phyloP scores from a whole-genome alignment of 31 red algal genomes.

The Asparagopsis taxiformis region DNA sequence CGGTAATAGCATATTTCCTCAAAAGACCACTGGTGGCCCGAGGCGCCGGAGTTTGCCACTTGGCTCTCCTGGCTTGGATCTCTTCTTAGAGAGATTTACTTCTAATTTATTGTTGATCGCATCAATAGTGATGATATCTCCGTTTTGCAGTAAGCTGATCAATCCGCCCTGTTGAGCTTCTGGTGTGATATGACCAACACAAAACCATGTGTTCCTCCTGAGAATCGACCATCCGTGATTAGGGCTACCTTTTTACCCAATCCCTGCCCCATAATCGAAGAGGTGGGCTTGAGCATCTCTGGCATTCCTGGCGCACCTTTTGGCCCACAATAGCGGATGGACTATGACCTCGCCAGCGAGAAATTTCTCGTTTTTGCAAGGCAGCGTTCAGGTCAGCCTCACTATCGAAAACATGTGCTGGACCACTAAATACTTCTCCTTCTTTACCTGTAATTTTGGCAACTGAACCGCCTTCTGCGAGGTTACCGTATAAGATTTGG shows the following conservation, averaged over 20 bases:
- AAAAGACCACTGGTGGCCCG: too few relatives aligned
- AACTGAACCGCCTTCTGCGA: slow-evolving; percentile 53
- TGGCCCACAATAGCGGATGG: slow-evolving; percentile 73
- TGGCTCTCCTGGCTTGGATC: too few relatives aligned
- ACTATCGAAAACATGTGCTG: slow-evolving; percentile 67
- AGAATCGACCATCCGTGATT: slow-evolving; percentile 77
- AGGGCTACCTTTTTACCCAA: slow-evolving; percentile 64
- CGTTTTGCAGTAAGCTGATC: slow-evolving; percentile 58
- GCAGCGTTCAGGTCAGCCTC: slow-evolving; percentile 52
- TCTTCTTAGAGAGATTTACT: too few relatives aligned
- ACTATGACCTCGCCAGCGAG: slow-evolving; percentile 59
- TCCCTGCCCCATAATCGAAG: slow-evolving; percentile 49
- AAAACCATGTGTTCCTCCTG: slow-evolving; percentile 70
- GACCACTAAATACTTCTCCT: slow-evolving; percentile 23
- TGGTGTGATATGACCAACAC: slow-evolving; percentile 65
- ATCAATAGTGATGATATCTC: slow-evolving; percentile 62
- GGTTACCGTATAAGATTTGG: slow-evolving; percentile 34
- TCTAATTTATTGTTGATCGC: too few relatives aligned
- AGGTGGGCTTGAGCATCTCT: slow-evolving; percentile 66
- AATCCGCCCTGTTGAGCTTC: slow-evolving; percentile 55
- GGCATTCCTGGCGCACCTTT: slow-evolving; percentile 69
- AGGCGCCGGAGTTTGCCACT: too few relatives aligned
- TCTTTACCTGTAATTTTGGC: slow-evolving; percentile 47
- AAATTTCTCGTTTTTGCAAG: slow-evolving; percentile 29
- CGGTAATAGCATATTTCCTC: too few relatives aligned